These are phyloP conservation scores for Chaetomidium leptoderma DNA, from an alignment of 495 filamentous ascomycete genomes.

Conservation along the genomic window DNA sequence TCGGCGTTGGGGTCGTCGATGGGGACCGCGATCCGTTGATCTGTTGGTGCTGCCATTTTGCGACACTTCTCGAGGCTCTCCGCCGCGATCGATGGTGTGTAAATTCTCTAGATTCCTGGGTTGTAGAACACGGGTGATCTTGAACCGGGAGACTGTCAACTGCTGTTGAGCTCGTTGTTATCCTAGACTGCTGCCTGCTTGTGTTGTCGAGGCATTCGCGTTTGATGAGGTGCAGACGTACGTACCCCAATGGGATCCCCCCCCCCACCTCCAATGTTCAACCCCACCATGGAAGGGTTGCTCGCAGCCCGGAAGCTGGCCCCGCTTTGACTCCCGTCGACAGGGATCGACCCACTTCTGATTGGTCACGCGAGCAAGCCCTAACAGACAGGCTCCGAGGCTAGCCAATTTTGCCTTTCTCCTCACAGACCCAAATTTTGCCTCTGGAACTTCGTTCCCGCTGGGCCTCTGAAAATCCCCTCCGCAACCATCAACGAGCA, in stretches of 20 bases:
- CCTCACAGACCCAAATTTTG: constrained; percentile 38
- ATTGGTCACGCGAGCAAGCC: constrained; percentile 31
- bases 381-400: constrained; percentile 26
- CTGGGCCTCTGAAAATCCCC: constrained; percentile 32
- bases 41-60: constrained; percentile 69
- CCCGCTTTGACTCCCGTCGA: constrained; percentile 5
- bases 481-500: constrained; percentile 41
- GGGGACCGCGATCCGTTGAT: constrained; percentile 66
- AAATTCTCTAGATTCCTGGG: background rate
- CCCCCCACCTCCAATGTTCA: background rate
- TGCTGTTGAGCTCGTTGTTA: background rate
- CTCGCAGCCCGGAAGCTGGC: background rate
- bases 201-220: constrained; percentile 2
- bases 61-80: background rate
- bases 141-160: background rate
- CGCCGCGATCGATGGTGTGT: background rate
- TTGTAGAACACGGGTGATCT: background rate
- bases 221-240: constrained; percentile 1
- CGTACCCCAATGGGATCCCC: background rate
- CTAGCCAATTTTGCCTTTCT: constrained; percentile 29
- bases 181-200: constrained; percentile 7
- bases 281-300: constrained; percentile 6
- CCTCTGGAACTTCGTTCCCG: constrained; percentile 31
- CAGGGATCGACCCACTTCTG: constrained; percentile 13
- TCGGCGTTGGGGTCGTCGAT: constrained; percentile 94